Evolutionary conservation across 108 stramenopile genomes (phyloP), one percentile per base, ranked within the genome.

Genomic region (Cyclostephanos tholiformis): DNA sequence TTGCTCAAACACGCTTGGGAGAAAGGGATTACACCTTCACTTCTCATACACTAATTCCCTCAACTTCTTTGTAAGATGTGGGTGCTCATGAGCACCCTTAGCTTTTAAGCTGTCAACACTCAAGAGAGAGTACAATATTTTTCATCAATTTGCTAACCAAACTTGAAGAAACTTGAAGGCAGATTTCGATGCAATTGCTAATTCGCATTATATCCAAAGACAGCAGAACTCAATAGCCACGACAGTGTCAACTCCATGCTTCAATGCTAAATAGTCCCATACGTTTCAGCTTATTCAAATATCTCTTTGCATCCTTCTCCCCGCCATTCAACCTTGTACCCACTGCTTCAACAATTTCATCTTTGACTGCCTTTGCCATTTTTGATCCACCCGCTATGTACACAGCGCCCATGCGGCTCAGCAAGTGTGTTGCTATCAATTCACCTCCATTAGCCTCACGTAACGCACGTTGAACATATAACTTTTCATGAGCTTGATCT

Each of bases 311-410:
- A 72, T 72, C 66, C 17, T 62, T 51, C 58, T 84, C 87, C 50
- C 83, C 82, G 46, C 83, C 81, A 10, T 51, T 41, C 14, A 86
- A 53, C 26, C 44, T 46, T 53, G 64, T 64, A 16, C 77, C 65
- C 13, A 92, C 76, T 9, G 72, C 70, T 60, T 85, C 87, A 6
- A 92, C 71, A 19, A 95, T 79, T 67, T 90, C 91, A 64, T 95
- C 88, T 48, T 85, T 89, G 46, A 92, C 91, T 11, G 85, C 81
- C 16, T 82, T 75, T 8, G 93, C 90, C 93, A 95, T 95, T 60
- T 86, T 90, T 13, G 93, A 88, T 23, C 91, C 88, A 62, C 93
- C 93, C 4, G 93, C 93, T 67, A 95, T 87, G 46, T 88, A 91
- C 25, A 95, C 65, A 30, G 91, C 91, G 27, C 94, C 91, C 36